Percentiles rank a stretch among this genome's conserved stretches.
These are phyloP conservation scores for Aspergillus tamarii DNA, from an alignment of 2,329 filamentous ascomycete species.

Conservation along the genomic window DNA sequence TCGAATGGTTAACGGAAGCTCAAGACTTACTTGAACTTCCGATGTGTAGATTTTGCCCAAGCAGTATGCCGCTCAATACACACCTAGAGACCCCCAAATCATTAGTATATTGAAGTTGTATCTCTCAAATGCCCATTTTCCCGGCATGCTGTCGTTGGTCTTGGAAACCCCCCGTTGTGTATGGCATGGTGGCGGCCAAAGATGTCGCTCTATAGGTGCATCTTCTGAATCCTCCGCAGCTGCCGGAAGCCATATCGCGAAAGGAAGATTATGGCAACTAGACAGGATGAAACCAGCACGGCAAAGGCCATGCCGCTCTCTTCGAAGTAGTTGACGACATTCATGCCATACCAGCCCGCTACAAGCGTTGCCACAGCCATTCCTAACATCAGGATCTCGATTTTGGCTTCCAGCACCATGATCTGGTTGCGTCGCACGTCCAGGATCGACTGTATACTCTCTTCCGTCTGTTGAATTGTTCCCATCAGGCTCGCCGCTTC, in stretches of 20 bases:
- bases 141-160: too few species aligned
- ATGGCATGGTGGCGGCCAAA: background rate
- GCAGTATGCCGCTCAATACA: too few species aligned
- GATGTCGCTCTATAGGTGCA: conserved; percentile 17
- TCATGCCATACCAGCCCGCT: conserved; percentile 43
- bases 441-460: conserved; percentile 37
- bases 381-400: conserved; percentile 42
- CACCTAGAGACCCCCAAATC: too few species aligned
- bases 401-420: conserved; percentile 41
- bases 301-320: conserved; percentile 34
- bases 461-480: conserved; percentile 36
- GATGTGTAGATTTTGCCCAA: too few species aligned
- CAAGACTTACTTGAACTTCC: too few species aligned
- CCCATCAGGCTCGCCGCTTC: conserved; percentile 29
- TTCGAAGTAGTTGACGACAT: conserved; percentile 42
- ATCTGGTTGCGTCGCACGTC: conserved; percentile 44
- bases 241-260: conserved; percentile 30
- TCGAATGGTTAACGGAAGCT: too few species aligned
- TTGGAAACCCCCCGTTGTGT: too few species aligned
- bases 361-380: conserved; percentile 40
- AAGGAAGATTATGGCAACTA: conserved; percentile 26
- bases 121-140: too few species aligned
- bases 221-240: conserved; percentile 26
- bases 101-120: too few species aligned
- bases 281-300: conserved; percentile 21